Conservation (phyloP, 1,139 yeast species). For the Sugiyamaella pinicola region DNA sequence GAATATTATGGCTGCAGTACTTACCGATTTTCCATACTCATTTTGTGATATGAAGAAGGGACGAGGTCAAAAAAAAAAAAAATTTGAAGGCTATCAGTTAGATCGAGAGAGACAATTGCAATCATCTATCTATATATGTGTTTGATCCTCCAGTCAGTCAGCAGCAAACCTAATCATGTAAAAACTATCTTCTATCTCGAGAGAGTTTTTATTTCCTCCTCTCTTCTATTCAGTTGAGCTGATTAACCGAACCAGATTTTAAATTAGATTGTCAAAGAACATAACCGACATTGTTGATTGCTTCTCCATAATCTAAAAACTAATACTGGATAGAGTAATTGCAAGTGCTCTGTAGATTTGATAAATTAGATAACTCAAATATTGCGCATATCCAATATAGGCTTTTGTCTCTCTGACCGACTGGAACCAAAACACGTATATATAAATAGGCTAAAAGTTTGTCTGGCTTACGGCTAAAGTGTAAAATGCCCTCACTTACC, state of each 20-base stretch:
- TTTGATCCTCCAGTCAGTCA: background rate
- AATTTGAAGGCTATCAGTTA: background rate
- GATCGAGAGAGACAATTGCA: background rate
- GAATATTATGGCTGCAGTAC: background rate
- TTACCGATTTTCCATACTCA: conserved; percentile 16
- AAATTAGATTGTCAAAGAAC: conserved; percentile 2
- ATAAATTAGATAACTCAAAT: conserved; percentile 9
- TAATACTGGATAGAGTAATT: conserved; percentile 1
- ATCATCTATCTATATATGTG: background rate
- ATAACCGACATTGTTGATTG: conserved; percentile 6
- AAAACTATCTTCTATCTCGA: conserved; percentile 8
- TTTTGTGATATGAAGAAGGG: background rate
- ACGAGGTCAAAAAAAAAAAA: background rate
- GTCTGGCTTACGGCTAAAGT: background rate
- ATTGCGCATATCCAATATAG: background rate
- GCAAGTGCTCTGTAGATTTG: background rate
- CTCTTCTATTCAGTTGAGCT: conserved; percentile 1
- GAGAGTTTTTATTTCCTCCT: background rate
- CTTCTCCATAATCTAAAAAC: conserved; percentile 1
- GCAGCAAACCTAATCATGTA: background rate
- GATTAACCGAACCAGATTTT: conserved; percentile 14
- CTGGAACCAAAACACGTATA: background rate
- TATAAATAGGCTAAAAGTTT: conserved; percentile 8
- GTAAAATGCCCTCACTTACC: conserved; percentile 5
- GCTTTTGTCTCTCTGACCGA: background rate